Evolutionary conservation across 306 rosid species (phyloP).

Genomic region (Canavalia gladiata): DNA sequence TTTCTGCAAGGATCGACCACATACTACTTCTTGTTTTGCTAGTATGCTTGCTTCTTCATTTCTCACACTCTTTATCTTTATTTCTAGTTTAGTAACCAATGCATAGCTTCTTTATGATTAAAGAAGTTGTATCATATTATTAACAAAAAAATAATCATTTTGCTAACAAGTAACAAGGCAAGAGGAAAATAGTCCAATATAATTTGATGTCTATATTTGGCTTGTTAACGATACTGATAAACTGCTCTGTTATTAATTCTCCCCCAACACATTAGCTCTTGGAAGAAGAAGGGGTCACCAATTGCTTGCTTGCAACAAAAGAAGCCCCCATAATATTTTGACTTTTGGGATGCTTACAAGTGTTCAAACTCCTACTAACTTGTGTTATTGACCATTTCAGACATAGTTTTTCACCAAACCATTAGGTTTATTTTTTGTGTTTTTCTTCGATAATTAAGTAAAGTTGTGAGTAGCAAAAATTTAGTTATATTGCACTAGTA

Average conservation of each 20-base stretch:
- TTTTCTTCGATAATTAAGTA: too few species aligned
- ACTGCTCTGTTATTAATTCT: not conserved
- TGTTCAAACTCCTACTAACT: conserved; percentile 15
- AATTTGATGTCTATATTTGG: not conserved
- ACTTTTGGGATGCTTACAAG: conserved; percentile 35
- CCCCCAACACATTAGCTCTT: not conserved
- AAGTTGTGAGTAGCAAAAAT: too few species aligned
- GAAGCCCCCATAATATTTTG: conserved; percentile 1
- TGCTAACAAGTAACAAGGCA: not conserved
- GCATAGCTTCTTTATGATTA: not conserved
- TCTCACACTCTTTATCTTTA: not conserved
- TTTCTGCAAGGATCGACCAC: conserved; percentile 47
- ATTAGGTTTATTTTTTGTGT: not conserved
- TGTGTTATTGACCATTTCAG: conserved; percentile 35
- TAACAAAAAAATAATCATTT: not conserved
- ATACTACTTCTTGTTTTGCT: not conserved
- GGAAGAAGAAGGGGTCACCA: conserved; percentile 22
- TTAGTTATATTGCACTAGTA: too few species aligned
- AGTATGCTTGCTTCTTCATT: conserved; percentile 27
- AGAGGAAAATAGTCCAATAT: not conserved
- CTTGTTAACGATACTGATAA: not conserved
- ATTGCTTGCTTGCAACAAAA: conserved; percentile 31
- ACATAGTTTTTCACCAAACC: not conserved
- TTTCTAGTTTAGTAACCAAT: not conserved
- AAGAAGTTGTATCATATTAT: not conserved